Evolutionary conservation across 768 basidiomycete genomes (phyloP), one percentile per base, ranked within the genome.

Genomic region (Boletellus emodensis): DNA sequence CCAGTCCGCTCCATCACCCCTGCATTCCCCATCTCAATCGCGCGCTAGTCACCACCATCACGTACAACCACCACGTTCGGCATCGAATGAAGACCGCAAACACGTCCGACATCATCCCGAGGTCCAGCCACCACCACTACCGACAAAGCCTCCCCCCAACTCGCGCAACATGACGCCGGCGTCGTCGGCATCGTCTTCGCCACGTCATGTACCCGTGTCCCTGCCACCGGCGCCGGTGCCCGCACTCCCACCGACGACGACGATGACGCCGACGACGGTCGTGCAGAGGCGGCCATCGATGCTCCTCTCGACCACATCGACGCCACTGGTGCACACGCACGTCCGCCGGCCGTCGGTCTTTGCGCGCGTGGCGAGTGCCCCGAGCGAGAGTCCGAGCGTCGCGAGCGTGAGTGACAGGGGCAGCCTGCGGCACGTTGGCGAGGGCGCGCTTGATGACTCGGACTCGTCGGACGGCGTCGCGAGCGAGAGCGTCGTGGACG

Each of bases 391-490:
- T 40, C 63, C 65, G 3, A 71, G 65, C 38, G 62, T 49, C 3
- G 65, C 67, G n/a, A 58, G 59, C 34, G 71, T 71, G 12, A 73
- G 72, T 54, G 72, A 75, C 46, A 65, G 65, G 46, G 30, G 30
- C 30, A 86, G 79, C 51, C 68, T 80, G 30, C 72, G 80, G 2
- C 82, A 88, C 58, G 80, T 84, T 11, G 88, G 88, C 4, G 89
- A 90, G 60, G 87, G 88, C 24, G 85, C 84, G 1, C 67, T 91
- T 4, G 84, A 86, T 51, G 87, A 89, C 59, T 89, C 86, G 0
- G 87, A 89, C 68, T 87, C 86, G 1, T 78, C 77, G 2, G 76
- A 70, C 12, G 45, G 51, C 5, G 55, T 44, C 13, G 58, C 41
- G 36, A 55, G 62, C 26, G 65, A 62, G 26, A 55, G 58, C 9